A percentile compares a stretch with the other conserved stretches of the same genome.
Evolutionary conservation across 2,329 filamentous ascomycete species (phyloP).

Genomic region (Zymoseptoria ardabiliae): DNA sequence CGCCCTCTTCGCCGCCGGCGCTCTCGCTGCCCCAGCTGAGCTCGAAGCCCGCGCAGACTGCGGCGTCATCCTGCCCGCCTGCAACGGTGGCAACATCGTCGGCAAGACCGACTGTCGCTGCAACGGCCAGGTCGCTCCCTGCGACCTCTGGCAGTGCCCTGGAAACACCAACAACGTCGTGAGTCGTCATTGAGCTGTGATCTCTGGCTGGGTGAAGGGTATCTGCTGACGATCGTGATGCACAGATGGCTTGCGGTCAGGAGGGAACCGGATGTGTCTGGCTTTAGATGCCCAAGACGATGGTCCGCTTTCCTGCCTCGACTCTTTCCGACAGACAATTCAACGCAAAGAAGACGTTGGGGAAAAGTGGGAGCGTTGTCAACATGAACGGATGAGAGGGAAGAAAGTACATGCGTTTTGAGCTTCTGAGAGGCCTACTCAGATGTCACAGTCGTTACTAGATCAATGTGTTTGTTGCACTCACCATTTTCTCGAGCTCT

Average conservation of each 20-base stretch:
- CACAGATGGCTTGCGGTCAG: neutral
- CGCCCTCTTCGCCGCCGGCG: neutral
- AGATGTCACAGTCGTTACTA: neutral
- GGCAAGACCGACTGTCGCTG: neutral
- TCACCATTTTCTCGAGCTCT: neutral
- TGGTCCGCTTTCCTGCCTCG: neutral
- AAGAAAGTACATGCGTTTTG: neutral
- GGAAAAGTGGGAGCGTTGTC: neutral
- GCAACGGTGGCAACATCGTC: neutral
- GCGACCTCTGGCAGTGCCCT: neutral
- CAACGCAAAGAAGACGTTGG: neutral
- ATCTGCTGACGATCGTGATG: neutral
- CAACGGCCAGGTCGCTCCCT: neutral
- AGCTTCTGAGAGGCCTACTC: neutral
- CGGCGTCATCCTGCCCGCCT: neutral
- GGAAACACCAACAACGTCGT: neutral
- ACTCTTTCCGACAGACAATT: neutral
- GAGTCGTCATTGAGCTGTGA: neutral
- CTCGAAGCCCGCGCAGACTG: neutral
- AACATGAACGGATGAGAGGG: neutral
- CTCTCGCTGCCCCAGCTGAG: neutral
- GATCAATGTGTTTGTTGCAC: neutral
- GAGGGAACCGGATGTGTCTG: neutral
- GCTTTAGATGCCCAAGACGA: neutral
- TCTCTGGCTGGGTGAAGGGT: neutral